Conservation (phyloP, 192 early-diverging fungal genomes). For the Entomortierella parvispora region DNA sequence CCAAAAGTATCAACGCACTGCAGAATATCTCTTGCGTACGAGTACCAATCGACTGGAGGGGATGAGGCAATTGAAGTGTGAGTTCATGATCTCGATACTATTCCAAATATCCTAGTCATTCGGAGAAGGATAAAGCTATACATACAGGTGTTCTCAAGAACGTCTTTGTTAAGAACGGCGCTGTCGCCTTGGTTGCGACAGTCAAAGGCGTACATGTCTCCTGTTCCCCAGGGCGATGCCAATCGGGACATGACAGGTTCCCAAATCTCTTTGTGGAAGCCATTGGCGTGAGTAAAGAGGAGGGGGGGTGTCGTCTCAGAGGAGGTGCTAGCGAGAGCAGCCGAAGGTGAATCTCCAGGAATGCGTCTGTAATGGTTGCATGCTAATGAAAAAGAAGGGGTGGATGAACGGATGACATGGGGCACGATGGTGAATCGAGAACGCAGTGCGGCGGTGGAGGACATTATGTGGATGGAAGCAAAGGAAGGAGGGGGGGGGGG, state of each 20-base stretch:
- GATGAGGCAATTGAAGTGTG: too few relatives aligned
- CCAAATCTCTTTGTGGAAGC: slow-evolving; percentile 68
- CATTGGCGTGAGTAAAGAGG: slow-evolving; percentile 67
- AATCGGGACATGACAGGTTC: slow-evolving; percentile 59
- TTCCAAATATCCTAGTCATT: too few relatives aligned
- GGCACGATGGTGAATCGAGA: slow-evolving; percentile 21
- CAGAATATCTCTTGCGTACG: slow-evolving; percentile 58
- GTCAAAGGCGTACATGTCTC: slow-evolving; percentile 63
- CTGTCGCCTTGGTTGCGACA: slow-evolving; percentile 69
- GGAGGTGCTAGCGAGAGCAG: neutral
- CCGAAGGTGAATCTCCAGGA: neutral
- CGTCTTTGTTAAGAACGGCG: slow-evolving; percentile 59
- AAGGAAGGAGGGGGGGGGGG: too few relatives aligned
- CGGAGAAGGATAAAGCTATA: neutral
- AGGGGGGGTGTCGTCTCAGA: slow-evolving; percentile 15
- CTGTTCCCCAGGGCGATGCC: slow-evolving; percentile 22
- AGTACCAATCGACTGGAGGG: slow-evolving; percentile 61
- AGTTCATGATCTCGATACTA: too few relatives aligned
- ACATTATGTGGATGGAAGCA: neutral
- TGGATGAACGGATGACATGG: slow-evolving; percentile 19
- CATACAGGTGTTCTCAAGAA: slow-evolving; percentile 53
- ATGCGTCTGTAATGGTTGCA: slow-evolving; percentile 34
- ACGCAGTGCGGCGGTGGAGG: slow-evolving; percentile 11
- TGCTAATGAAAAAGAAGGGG: slow-evolving; percentile 26
- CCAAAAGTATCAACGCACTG: slow-evolving; percentile 54